phyloP scores from a whole-genome alignment of 192 early-diverging fungal genomes.

The Ramicandelaber brevisporus region DNA sequence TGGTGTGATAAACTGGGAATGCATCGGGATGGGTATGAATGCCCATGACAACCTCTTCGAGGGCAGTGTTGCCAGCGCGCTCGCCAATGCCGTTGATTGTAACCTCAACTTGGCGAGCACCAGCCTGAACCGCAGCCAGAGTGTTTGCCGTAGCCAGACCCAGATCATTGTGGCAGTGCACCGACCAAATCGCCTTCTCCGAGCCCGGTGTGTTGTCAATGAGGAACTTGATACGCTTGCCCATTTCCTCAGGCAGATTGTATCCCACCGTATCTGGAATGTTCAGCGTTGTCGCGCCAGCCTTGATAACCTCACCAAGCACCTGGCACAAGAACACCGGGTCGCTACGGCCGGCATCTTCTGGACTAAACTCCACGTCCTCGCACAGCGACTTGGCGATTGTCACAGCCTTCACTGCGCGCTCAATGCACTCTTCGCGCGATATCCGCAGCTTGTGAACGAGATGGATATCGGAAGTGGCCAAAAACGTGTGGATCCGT shows the following conservation, averaged over 20 bases:
- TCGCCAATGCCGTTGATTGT: slow-evolving; percentile 97
- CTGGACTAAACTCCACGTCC: slow-evolving; percentile 87
- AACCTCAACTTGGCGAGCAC: slow-evolving; percentile 88
- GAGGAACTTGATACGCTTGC: slow-evolving; percentile 59
- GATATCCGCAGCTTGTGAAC: slow-evolving; percentile 79
- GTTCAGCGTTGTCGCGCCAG: slow-evolving; percentile 85
- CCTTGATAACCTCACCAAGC: slow-evolving; percentile 53
- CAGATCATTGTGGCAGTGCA: slow-evolving; percentile 96
- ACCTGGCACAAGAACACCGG: slow-evolving; percentile 69
- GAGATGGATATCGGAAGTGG: slow-evolving; percentile 90
- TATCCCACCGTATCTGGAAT: slow-evolving; percentile 98
- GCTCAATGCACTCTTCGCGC: slow-evolving; percentile 61
- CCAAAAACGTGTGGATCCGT: slow-evolving; percentile 86
- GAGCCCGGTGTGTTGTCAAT: slow-evolving; percentile 41
- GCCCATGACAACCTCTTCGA: slow-evolving; percentile 92
- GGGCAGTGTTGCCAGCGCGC: slow-evolving; percentile 87
- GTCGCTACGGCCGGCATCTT: slow-evolving; percentile 83
- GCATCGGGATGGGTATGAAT: slow-evolving; percentile 72
- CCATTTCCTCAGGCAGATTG: slow-evolving; percentile 78
- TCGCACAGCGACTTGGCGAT: slow-evolving; percentile 52
- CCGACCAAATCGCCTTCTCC: slow-evolving; percentile 56
- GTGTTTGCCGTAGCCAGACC: slow-evolving; percentile 94
- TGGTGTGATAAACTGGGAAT: slow-evolving; percentile 73
- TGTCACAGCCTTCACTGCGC: slow-evolving; percentile 50
- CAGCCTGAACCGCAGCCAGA: slow-evolving; percentile 65